Percentiles rank a stretch among this genome's conserved stretches.
These are phyloP conservation scores for Russula sp. DNA, from an alignment of 768 basidiomycete genomes.

Conservation along the genomic window DNA sequence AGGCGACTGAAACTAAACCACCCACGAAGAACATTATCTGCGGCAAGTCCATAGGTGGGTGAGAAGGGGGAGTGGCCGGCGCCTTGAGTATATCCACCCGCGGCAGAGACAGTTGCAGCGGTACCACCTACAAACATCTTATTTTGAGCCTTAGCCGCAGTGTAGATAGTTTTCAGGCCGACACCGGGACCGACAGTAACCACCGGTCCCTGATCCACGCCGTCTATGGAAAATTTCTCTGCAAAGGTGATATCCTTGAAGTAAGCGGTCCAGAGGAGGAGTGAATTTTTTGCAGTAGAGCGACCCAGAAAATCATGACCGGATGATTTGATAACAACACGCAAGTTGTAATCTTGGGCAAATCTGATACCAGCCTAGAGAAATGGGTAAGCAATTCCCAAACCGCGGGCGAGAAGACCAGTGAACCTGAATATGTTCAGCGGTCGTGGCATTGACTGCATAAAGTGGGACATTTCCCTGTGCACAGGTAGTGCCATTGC, in stretches of 20 bases:
- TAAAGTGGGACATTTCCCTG: slow-evolving; percentile 21
- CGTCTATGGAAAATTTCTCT: not conserved
- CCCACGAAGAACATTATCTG: slow-evolving; percentile 27
- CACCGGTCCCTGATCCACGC: slow-evolving; percentile 26
- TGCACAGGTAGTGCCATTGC: slow-evolving; percentile 15
- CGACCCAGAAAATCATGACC: not conserved
- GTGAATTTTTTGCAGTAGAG: slow-evolving; percentile 35
- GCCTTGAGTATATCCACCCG: slow-evolving; percentile 28
- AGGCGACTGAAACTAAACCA: not conserved
- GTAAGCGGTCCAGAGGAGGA: slow-evolving; percentile 40
- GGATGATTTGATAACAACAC: no score
- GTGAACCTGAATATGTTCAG: slow-evolving; percentile 12
- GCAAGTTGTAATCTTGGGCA: not conserved
- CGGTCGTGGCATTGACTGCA: slow-evolving; percentile 21
- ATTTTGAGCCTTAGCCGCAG: not conserved
- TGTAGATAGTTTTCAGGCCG: not conserved
- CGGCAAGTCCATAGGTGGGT: slow-evolving; percentile 25
- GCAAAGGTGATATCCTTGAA: slow-evolving; percentile 30
- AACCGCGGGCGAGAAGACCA: not conserved
- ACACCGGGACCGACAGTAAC: not conserved
- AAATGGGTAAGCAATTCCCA: not conserved
- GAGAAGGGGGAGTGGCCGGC: slow-evolving; percentile 27
- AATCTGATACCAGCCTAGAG: not conserved
- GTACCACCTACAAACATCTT: not conserved
- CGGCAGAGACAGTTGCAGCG: slow-evolving; percentile 24